Percentiles rank a stretch among this genome's conserved stretches.
phyloP scores from a whole-genome alignment of 805 yeast species.

The Suhomyces sp. region DNA sequence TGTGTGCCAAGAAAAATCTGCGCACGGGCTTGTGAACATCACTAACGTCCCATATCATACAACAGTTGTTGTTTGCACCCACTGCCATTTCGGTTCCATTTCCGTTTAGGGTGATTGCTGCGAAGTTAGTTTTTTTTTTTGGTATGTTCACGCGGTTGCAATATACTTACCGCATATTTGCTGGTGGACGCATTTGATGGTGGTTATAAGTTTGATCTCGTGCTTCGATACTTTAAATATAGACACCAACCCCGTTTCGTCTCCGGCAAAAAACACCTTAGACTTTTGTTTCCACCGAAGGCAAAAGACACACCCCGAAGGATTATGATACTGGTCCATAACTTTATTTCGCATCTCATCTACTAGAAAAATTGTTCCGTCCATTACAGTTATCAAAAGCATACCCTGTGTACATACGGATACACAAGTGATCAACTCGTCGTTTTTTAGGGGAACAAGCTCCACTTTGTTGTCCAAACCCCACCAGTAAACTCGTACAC shows the following conservation, averaged over 20 bases:
- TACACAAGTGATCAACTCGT: slow-evolving; percentile 53
- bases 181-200: slow-evolving; percentile 29
- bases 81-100: slow-evolving; percentile 61
- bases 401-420: slow-evolving; percentile 50
- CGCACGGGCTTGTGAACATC: slow-evolving; percentile 35
- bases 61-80: slow-evolving; percentile 82
- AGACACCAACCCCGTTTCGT: slow-evolving; percentile 58
- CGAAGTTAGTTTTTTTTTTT: neutral
- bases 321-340: slow-evolving; percentile 14
- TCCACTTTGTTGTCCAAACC: slow-evolving; percentile 42
- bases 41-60: slow-evolving; percentile 70
- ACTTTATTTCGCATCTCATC: slow-evolving; percentile 29
- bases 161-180: slow-evolving; percentile 38
- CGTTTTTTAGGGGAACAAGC: slow-evolving; percentile 42
- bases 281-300: slow-evolving; percentile 47
- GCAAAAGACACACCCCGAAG: slow-evolving; percentile 50
- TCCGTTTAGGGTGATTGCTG: slow-evolving; percentile 58
- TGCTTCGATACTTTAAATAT: slow-evolving; percentile 32
- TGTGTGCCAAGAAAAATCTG: slow-evolving; percentile 55
- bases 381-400: slow-evolving; percentile 55
- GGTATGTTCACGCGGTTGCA: neutral
- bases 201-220: slow-evolving; percentile 8
- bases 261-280: slow-evolving; percentile 55
- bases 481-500: slow-evolving; percentile 61
- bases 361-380: slow-evolving; percentile 51